Conservation (phyloP, 169 alveolate genomes). For the Plasmodium ovale region DNA sequence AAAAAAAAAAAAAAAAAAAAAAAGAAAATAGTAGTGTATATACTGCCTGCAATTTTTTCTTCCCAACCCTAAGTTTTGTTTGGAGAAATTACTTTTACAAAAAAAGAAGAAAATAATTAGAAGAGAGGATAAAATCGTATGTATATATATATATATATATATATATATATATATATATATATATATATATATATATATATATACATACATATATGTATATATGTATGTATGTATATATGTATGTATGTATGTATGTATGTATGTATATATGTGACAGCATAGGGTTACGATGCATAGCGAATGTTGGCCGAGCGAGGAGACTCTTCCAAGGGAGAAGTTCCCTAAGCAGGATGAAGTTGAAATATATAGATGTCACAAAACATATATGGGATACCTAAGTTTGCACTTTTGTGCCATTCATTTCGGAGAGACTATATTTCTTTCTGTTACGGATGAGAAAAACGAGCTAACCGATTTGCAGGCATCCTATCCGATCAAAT, state of each 20-base stretch:
- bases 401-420: constrained; percentile 31
- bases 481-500: constrained; percentile 68
- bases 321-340: background rate
- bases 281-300: background rate
- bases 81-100: background rate
- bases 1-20: background rate
- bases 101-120: background rate
- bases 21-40: background rate
- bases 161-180: no score
- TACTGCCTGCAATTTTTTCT: background rate
- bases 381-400: constrained; percentile 56
- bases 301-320: background rate
- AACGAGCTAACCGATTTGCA: constrained; percentile 56
- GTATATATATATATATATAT: background rate
- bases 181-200: background rate
- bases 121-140: background rate
- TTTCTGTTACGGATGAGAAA: constrained; percentile 54
- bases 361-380: constrained; percentile 43
- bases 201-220: background rate
- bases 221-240: no score
- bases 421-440: constrained; percentile 56
- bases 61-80: background rate
- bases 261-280: background rate
- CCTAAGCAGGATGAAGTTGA: background rate
- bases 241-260: background rate